These are phyloP conservation scores for Alternaria sp. DNA, from an alignment of 2,329 filamentous ascomycete genomes.

Conservation along the genomic window DNA sequence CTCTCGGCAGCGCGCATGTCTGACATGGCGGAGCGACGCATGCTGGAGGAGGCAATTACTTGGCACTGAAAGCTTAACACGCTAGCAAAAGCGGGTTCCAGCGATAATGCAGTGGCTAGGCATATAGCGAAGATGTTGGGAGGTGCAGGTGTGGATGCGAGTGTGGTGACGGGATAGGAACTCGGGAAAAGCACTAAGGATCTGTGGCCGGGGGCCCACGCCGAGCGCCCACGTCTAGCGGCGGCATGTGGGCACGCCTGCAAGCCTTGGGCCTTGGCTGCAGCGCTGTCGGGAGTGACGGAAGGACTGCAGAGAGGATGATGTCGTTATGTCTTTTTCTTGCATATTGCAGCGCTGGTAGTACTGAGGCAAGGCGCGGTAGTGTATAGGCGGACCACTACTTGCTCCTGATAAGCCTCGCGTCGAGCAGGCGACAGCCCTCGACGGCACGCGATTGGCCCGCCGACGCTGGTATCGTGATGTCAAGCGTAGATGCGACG, in stretches of 20 bases:
- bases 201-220: conserved; percentile 10
- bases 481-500: conserved; percentile 33
- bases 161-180: background rate
- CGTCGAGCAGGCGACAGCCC: background rate
- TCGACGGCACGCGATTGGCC: conserved; percentile 2
- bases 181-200: conserved; percentile 12
- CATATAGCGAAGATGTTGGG: background rate
- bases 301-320: conserved; percentile 10
- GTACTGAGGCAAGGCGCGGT: background rate
- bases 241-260: conserved; percentile 17
- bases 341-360: background rate
- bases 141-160: background rate
- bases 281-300: conserved; percentile 15
- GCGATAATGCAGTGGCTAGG: background rate
- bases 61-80: conserved; percentile 13
- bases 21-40: conserved; percentile 34
- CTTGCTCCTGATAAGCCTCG: background rate
- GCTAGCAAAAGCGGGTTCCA: background rate
- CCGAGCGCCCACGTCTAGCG: conserved; percentile 15
- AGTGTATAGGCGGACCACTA: background rate
- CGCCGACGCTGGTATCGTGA: conserved; percentile 19
- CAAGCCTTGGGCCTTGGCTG: conserved; percentile 18
- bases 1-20: conserved; percentile 37
- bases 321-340: conserved; percentile 6
- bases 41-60: conserved; percentile 36